phyloP scores from a whole-genome alignment of 495 filamentous ascomycete genomes.

The Xanthoparmelia taractica region DNA sequence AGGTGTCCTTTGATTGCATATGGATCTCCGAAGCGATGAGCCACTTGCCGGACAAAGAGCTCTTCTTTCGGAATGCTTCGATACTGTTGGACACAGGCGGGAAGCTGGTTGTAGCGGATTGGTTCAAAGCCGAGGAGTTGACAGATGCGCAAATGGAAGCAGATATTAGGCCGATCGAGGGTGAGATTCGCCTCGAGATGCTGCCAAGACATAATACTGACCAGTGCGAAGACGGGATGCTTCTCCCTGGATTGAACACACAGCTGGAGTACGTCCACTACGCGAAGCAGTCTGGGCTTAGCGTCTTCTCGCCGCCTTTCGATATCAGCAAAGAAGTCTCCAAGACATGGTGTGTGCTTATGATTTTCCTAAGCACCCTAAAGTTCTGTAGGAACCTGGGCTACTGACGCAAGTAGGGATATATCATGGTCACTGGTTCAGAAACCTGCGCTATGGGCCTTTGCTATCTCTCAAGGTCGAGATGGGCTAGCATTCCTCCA shows the following conservation, averaged over 20 bases:
- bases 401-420: conserved; percentile 35
- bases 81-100: conserved; percentile 36
- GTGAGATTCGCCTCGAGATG: conserved; percentile 20
- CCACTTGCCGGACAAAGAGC: conserved; percentile 48
- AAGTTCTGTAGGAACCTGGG: not conserved
- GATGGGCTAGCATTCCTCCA: conserved; percentile 52
- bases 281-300: conserved; percentile 40
- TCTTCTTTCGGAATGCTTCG: conserved; percentile 46
- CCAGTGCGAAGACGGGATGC: conserved; percentile 42
- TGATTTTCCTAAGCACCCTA: not conserved
- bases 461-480: conserved; percentile 48
- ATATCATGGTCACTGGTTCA: conserved; percentile 53
- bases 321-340: conserved; percentile 50
- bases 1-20: conserved; percentile 41
- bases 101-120: conserved; percentile 49
- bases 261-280: conserved; percentile 42
- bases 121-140: conserved; percentile 45
- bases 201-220: conserved; percentile 8
- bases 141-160: conserved; percentile 36
- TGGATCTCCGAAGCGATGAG: conserved; percentile 54
- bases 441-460: conserved; percentile 49
- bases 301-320: conserved; percentile 37
- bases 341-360: conserved; percentile 30
- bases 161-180: conserved; percentile 51
- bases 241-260: conserved; percentile 46